These are phyloP conservation scores for Solanum etuberosum DNA, from an alignment of 257 asterid genomes.

Conservation along the genomic window DNA sequence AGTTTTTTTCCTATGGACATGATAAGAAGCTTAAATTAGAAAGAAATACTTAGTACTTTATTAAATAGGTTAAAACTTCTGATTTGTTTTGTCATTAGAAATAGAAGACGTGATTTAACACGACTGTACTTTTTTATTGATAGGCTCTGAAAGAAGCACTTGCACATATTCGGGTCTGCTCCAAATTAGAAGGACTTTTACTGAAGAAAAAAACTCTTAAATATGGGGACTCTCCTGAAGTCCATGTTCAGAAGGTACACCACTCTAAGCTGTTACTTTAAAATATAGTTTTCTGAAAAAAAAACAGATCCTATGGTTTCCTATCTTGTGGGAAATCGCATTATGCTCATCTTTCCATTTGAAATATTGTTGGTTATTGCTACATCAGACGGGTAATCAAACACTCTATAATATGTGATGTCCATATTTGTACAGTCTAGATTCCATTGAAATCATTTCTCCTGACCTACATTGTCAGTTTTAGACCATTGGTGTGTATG, in stretches of 20 bases:
- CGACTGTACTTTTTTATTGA: conserved; percentile 2
- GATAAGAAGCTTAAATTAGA: neutral
- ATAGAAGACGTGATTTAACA: neutral
- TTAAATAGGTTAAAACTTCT: neutral
- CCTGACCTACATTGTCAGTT: neutral
- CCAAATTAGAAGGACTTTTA: conserved; percentile 75
- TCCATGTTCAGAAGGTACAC: conserved; percentile 79
- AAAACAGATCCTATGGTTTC: neutral
- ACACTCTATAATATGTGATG: neutral
- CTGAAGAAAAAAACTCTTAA: conserved; percentile 68
- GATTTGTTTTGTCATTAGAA: conserved; percentile 7
- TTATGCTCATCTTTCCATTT: neutral
- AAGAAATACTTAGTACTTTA: neutral
- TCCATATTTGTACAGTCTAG: neutral
- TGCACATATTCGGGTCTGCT: conserved; percentile 75
- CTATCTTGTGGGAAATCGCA: neutral
- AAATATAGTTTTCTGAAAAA: neutral
- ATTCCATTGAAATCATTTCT: neutral
- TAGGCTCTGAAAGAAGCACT: conserved; percentile 80
- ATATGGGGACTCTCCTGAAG: conserved; percentile 70
- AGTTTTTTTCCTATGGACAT: neutral
- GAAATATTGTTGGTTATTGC: neutral
- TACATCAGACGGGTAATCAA: neutral
- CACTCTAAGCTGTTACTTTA: neutral
- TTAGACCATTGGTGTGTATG: neutral